Conservation (phyloP, 495 filamentous ascomycete genomes). For the Neurospora cerealis region DNA sequence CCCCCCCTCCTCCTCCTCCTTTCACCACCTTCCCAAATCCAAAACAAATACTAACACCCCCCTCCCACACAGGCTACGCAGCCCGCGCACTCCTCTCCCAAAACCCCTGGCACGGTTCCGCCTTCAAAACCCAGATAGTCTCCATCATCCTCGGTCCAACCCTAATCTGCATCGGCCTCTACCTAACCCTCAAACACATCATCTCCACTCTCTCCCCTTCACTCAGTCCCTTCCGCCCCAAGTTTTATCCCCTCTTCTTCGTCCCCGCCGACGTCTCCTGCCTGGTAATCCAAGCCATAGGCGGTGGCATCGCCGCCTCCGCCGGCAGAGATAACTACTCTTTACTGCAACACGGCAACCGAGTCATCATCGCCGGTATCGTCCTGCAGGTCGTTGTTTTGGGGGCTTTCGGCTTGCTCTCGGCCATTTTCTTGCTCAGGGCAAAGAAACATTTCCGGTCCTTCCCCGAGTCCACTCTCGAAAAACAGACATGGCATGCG, state of each 20-base stretch:
- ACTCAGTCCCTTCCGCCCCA: conserved; percentile 45
- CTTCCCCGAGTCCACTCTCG: background rate
- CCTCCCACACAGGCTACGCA: conserved; percentile 39
- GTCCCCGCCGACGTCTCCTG: conserved; percentile 58
- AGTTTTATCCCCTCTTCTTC: conserved; percentile 52
- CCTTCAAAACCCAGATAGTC: conserved; percentile 60
- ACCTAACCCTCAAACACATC: conserved; percentile 56
- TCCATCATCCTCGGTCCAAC: conserved; percentile 58
- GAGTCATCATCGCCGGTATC: conserved; percentile 64
- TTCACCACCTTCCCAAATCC: no score
- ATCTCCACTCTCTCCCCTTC: conserved; percentile 41
- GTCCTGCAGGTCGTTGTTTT: conserved; percentile 58
- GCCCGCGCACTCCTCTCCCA: conserved; percentile 46
- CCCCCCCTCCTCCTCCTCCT: no score
- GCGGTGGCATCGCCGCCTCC: conserved; percentile 51
- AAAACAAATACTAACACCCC: no score
- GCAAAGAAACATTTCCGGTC: conserved; percentile 26
- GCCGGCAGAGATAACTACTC: conserved; percentile 28
- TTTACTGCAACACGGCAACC: conserved; percentile 40
- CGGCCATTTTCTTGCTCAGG: conserved; percentile 37
- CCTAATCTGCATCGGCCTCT: conserved; percentile 55
- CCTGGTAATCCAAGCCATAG: conserved; percentile 53
- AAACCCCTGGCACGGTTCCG: conserved; percentile 48
- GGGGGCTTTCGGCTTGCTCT: conserved; percentile 41
- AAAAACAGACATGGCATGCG: conserved; percentile 19